A percentile compares a stretch with the other conserved stretches of the same genome.
These are phyloP conservation scores for Dactylellina cionopaga DNA, from an alignment of 2,329 filamentous ascomycete species.

Conservation along the genomic window DNA sequence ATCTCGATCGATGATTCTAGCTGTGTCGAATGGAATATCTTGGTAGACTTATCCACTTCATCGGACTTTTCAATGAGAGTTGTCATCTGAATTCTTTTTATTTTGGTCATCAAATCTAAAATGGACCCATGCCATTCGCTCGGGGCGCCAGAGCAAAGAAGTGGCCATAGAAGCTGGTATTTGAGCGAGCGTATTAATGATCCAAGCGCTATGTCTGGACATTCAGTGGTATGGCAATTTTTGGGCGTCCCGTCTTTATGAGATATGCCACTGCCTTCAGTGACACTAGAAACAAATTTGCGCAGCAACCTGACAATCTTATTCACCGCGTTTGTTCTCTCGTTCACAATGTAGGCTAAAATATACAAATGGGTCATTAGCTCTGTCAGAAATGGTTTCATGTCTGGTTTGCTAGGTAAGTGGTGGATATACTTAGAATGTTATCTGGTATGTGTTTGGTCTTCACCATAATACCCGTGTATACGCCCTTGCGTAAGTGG, in stretches of 20 bases:
- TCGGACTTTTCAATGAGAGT: neutral
- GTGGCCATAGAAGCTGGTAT: constrained; percentile 1
- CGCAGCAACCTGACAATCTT: neutral
- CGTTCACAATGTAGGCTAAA: constrained; percentile 8
- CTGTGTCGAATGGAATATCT: no score
- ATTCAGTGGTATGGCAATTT: neutral
- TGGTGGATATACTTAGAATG: neutral
- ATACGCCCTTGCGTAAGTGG: neutral
- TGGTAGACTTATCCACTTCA: neutral
- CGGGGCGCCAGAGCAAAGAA: neutral
- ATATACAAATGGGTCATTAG: no score
- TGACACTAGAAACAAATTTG: constrained; percentile 8
- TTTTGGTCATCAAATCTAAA: neutral
- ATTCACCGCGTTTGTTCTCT: constrained; percentile 1
- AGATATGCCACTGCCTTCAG: neutral
- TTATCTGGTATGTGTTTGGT: neutral
- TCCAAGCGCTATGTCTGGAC: constrained; percentile 12
- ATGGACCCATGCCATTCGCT: constrained; percentile 18
- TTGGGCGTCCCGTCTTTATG: neutral
- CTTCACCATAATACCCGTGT: neutral
- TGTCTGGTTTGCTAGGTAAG: neutral
- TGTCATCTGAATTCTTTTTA: constrained; percentile 11
- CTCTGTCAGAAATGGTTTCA: neutral
- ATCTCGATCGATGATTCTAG: no score
- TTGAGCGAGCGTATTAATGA: constrained; percentile 17